Evolutionary conservation across 306 rosid genomes (phyloP).

Genomic region (Hippophae gyantsensis): DNA sequence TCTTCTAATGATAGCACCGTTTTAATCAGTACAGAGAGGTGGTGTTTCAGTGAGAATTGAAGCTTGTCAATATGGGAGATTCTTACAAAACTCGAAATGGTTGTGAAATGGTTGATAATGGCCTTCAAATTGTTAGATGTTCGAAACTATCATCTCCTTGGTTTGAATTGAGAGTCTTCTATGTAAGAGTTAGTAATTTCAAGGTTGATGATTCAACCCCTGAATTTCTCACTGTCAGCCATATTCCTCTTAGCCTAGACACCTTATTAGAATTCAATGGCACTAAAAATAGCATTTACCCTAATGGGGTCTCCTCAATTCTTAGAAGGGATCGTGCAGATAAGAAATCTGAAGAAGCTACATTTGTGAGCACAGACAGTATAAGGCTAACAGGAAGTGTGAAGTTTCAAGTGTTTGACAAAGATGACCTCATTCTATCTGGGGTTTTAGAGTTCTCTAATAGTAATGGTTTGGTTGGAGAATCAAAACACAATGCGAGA

Average conservation of each 20-base stretch:
- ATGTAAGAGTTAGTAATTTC: slow-evolving; percentile 64
- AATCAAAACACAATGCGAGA: slow-evolving; percentile 36
- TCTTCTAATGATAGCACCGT: slow-evolving; percentile 8
- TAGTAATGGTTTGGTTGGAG: slow-evolving; percentile 43
- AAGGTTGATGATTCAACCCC: slow-evolving; percentile 68
- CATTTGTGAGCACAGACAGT: slow-evolving; percentile 77
- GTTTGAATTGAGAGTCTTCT: slow-evolving; percentile 86
- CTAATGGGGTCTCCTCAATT: slow-evolving; percentile 58
- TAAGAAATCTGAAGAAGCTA: slow-evolving; percentile 75
- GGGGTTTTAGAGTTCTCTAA: slow-evolving; percentile 71
- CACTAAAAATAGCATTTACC: slow-evolving; percentile 51
- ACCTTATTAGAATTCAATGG: slow-evolving; percentile 85
- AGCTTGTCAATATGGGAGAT: slow-evolving; percentile 39
- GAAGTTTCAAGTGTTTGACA: slow-evolving; percentile 70
- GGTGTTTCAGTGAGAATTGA: slow-evolving; percentile 31
- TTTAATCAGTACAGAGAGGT: slow-evolving; percentile 12
- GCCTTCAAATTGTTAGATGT: slow-evolving; percentile 47
- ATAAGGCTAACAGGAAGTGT: slow-evolving; percentile 66
- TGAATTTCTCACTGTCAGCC: slow-evolving; percentile 52
- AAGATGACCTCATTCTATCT: slow-evolving; percentile 57
- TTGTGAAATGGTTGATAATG: slow-evolving; percentile 32
- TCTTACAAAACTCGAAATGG: slow-evolving; percentile 26
- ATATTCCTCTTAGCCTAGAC: slow-evolving; percentile 65
- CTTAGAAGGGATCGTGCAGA: slow-evolving; percentile 85
- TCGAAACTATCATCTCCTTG: slow-evolving; percentile 45